Evolutionary conservation across 306 rosid species (phyloP).

Genomic region (Prinsepia uniflora): DNA sequence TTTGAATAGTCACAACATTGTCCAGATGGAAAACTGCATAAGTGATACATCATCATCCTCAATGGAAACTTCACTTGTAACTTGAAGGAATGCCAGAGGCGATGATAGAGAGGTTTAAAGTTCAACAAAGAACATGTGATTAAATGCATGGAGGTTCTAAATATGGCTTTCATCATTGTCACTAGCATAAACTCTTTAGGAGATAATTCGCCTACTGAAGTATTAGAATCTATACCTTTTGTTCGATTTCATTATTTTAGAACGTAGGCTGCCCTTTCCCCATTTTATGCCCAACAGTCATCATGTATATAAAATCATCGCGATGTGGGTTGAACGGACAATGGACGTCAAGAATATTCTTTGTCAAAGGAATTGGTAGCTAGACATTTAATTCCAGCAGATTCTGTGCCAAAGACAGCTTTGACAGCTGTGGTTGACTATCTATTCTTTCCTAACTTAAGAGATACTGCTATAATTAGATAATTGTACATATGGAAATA

Average conservation of each 20-base stretch:
- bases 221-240: not conserved
- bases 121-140: not conserved
- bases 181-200: not conserved
- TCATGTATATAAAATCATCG: not conserved
- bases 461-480: too few relatives aligned
- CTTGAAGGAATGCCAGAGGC: not conserved
- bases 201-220: not conserved
- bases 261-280: not conserved
- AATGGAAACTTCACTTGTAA: not conserved
- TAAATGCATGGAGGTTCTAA: not conserved
- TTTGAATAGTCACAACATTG: not conserved
- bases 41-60: not conserved
- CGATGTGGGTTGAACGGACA: not conserved
- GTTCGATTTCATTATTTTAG: not conserved
- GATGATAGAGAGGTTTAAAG: not conserved
- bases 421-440: too few relatives aligned
- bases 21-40: conserved; percentile 1
- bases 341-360: not conserved
- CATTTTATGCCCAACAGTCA: not conserved
- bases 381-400: too few relatives aligned
- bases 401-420: too few relatives aligned
- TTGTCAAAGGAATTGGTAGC: too few relatives aligned
- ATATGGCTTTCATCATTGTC: not conserved
- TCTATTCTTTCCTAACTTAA: too few relatives aligned
- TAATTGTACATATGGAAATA: too few relatives aligned